Evolutionary conservation across 495 filamentous ascomycete species (phyloP), one percentile per base, ranked within the genome.

Genomic region (Xylaria telfairii): DNA sequence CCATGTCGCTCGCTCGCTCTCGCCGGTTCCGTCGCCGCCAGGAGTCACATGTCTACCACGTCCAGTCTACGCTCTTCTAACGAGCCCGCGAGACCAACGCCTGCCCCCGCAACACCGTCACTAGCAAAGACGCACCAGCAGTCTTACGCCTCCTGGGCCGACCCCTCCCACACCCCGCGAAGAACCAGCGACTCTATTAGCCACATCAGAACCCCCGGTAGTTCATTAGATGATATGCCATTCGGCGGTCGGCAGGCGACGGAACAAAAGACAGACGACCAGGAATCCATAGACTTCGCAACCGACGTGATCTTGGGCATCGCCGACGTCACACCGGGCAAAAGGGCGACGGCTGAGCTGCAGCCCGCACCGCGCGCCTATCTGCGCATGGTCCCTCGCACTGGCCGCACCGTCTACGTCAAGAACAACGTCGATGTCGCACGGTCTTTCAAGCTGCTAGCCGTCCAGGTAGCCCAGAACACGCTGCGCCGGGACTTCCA

Each of bases 381-480:
- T 6, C 65, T 89, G 34, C 83, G 85, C 21, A 80, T 88, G 64
- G 79, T 81, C 13, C 86, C 88, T 0, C 80, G 81, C 46, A 84
- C 84, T 6, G 92, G 92, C 47, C 85, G 92, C 13, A 89, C 85
- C 0, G 76, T 93, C 2, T 65, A 82, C 24, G 81, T 94, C 32
- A 74, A 79, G 41, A 65, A 71, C 30, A 75, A 70, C 2, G 73
- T 85, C 10, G 90, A 92, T 77, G 68, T 91, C 5, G 86, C 82
- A 0, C 72, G 82, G 26, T 89, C 87, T 0, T 81, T 95, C 62
- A 75, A 76, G 61, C 74, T 81, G 54, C 73, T 95, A 62, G 81
- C 85, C 13, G 72, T 79, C 17, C 71, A 85, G 6, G 57, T 77
- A n/a, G 13, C 34, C 0, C 47, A 54, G 24, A 94, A 94, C 76